Base-by-base conservation (phyloP, 192 early-diverging fungal species). In the Coemansia sp. region DNA sequence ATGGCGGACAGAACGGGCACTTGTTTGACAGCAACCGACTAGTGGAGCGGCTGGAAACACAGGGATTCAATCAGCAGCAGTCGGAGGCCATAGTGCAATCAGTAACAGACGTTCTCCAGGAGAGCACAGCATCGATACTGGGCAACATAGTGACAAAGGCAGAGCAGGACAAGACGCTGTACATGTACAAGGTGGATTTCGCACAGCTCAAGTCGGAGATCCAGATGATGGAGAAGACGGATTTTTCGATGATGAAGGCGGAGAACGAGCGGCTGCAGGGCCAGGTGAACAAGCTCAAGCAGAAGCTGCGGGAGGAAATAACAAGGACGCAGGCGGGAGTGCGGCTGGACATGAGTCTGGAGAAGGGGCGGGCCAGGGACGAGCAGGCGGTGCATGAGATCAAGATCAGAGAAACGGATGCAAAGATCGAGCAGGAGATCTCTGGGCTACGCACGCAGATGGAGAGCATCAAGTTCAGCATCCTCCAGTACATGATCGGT, bases 151-250 rank as follows among this genome's bases (percentile, higher is more conserved):
- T 91, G 13, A 91, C 90, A 31, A 91, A 91, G 65, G 83, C 88
- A 6, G 92, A 95, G 53, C 91, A 91, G 68, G 86, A 92, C 65
- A 88, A 88, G 86, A 84, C 87, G 1, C 78, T 92, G 14, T 93
- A 94, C 68, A 89, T 88, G 63, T 91, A 91, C 67, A 93, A 90
- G 68, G 91, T 92, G 22, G 93, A 95, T 63, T 94, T 97, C 54
- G 88, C 90, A 14, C 90, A 91, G 29, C 83, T 97, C 15, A 90
- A 91, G 57, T 87, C 88, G 2, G 95, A 95, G 69, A 83, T 97
- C 6, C 89, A 91, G 54, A 82, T 95, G 79, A 70, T 95, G 33
- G 93, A 94, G 67, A 94, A 93, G 79, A 95, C 91, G 50, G 95
- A 97, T 25, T 94, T 92, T 59, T 79, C 85, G 0, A 68, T 92